phyloP scores from a whole-genome alignment of 805 yeast genomes.

The Spathaspora boniae region DNA sequence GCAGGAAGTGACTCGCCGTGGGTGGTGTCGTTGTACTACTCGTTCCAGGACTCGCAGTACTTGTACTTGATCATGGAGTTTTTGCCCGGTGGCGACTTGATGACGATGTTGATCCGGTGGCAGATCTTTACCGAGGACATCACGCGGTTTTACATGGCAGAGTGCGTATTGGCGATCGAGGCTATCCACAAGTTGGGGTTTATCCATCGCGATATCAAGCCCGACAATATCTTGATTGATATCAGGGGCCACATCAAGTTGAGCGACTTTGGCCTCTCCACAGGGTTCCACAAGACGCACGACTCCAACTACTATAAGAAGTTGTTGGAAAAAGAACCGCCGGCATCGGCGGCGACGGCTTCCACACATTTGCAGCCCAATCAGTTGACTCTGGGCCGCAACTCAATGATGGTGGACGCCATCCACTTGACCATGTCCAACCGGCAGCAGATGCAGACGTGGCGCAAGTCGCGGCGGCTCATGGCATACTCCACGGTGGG shows the following conservation, averaged over 20 bases:
- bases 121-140: constrained; percentile 92
- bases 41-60: constrained; percentile 76
- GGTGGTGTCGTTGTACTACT: constrained; percentile 80
- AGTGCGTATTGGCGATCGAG: constrained; percentile 91
- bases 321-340: constrained; percentile 64
- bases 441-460: constrained; percentile 91
- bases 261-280: constrained; percentile 75
- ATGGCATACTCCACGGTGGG: constrained; percentile 98
- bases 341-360: too few relatives aligned
- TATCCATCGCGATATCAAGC: constrained; percentile 96
- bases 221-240: constrained; percentile 90
- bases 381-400: constrained; percentile 43
- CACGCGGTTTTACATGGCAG: constrained; percentile 91
- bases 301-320: constrained; percentile 84
- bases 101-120: constrained; percentile 96
- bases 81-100: constrained; percentile 78
- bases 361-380: constrained; percentile 22
- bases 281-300: constrained; percentile 93
- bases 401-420: constrained; percentile 87
- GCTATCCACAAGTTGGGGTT: constrained; percentile 91
- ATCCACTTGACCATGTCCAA: constrained; percentile 94
- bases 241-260: constrained; percentile 68
- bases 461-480: constrained; percentile 86
- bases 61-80: constrained; percentile 79
- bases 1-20: constrained; percentile 88